A percentile compares a stretch with the other conserved stretches of the same genome.
phyloP scores from a whole-genome alignment of 345 rosid species.

The Zanthoxylum bungeanum region DNA sequence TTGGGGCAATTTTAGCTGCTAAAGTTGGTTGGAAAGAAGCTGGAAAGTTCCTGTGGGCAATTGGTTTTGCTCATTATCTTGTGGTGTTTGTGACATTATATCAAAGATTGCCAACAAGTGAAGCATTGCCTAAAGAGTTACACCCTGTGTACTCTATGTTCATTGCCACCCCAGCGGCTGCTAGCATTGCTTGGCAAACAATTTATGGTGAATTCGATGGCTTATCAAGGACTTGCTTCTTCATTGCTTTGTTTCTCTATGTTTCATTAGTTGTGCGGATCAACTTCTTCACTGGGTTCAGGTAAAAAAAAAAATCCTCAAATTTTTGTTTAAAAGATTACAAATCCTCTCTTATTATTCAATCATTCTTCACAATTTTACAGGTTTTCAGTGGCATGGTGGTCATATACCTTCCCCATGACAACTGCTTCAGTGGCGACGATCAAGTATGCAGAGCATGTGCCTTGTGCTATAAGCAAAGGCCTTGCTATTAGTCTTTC shows the following conservation, averaged over 20 bases:
- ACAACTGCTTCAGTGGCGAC: slow-evolving; percentile 88
- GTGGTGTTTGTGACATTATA: slow-evolving; percentile 87
- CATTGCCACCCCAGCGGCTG: slow-evolving; percentile 96
- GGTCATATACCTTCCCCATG: slow-evolving; percentile 98
- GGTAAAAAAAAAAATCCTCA: slow-evolving; percentile 42
- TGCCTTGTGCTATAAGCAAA: slow-evolving; percentile 55
- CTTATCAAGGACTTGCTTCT: slow-evolving; percentile 72
- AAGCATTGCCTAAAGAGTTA: slow-evolving; percentile 86
- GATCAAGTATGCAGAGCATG: slow-evolving; percentile 81
- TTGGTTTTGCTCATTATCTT: slow-evolving; percentile 91
- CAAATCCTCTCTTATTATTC: background rate
- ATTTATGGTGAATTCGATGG: slow-evolving; percentile 87
- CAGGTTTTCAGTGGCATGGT: slow-evolving; percentile 96
- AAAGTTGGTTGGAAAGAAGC: slow-evolving; percentile 84
- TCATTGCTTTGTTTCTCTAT: slow-evolving; percentile 84
- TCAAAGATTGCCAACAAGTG: slow-evolving; percentile 88
- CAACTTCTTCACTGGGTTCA: slow-evolving; percentile 93
- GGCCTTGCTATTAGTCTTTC: slow-evolving; percentile 71
- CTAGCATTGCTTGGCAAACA: slow-evolving; percentile 86
- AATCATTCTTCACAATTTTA: background rate
- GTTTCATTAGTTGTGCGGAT: slow-evolving; percentile 69
- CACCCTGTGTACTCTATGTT: slow-evolving; percentile 98
- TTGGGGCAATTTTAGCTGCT: slow-evolving; percentile 85
- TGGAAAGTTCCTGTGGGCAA: slow-evolving; percentile 89
- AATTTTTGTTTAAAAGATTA: background rate